Evolutionary conservation across 306 rosid species (phyloP).

Genomic region (Luffa aegyptiaca): DNA sequence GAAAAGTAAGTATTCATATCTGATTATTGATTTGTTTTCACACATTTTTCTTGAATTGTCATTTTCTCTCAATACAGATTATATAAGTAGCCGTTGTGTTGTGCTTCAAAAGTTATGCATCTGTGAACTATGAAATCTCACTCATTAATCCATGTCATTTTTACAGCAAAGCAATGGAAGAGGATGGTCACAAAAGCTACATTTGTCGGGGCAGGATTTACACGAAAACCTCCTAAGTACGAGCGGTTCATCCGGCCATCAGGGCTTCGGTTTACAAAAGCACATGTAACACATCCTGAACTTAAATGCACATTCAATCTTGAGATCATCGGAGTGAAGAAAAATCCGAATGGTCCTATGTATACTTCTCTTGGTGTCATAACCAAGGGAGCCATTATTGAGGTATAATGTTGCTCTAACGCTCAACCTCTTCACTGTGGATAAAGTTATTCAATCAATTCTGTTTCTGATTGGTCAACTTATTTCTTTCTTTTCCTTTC

Average conservation of each 20-base stretch:
- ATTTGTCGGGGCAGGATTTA: conserved; percentile 84
- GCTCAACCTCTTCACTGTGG: not conserved
- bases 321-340: conserved; percentile 83
- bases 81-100: not conserved
- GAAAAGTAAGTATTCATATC: conserved; percentile 43
- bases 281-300: conserved; percentile 96
- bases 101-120: not conserved
- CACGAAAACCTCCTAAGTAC: conserved; percentile 92
- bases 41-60: not conserved
- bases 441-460: not conserved
- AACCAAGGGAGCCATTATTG: conserved; percentile 85
- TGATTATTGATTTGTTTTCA: not conserved
- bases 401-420: conserved; percentile 43
- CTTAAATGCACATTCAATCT: conserved; percentile 88
- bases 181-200: conserved; percentile 95
- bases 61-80: not conserved
- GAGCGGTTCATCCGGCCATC: conserved; percentile 86
- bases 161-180: conserved; percentile 91
- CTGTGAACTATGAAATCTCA: not conserved
- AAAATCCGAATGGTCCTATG: conserved; percentile 89
- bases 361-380: conserved; percentile 86
- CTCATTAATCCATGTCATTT: not conserved
- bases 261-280: conserved; percentile 82
- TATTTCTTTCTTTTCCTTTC: conserved; percentile 1
- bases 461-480: not conserved